phyloP scores from a whole-genome alignment of 2,329 filamentous ascomycete species.

The Diaporthe vaccinii region DNA sequence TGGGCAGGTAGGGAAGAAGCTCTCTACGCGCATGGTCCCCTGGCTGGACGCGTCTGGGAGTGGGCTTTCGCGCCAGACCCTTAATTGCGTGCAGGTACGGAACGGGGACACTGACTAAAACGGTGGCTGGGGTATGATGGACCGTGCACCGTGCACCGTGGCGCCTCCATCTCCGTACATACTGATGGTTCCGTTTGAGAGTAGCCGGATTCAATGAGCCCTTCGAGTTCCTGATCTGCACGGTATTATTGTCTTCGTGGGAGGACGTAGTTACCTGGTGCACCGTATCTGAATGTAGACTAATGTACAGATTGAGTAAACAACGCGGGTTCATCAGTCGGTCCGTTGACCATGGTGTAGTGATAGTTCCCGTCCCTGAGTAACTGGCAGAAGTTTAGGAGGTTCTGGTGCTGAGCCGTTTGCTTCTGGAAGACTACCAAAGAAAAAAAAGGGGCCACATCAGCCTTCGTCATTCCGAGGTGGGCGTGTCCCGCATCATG shows the following conservation, averaged over 20 bases:
- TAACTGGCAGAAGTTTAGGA: neutral
- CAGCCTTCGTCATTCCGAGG: conserved; percentile 27
- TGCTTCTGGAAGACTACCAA: neutral
- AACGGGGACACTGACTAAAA: conserved; percentile 7
- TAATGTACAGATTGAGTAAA: too few relatives aligned
- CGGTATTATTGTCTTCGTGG: neutral
- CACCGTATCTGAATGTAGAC: neutral
- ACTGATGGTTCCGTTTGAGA: neutral
- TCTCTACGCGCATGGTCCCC: conserved; percentile 28
- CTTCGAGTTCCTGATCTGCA: neutral
- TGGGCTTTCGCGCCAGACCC: conserved; percentile 36
- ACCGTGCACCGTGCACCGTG: conserved; percentile 4
- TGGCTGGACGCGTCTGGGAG: conserved; percentile 28
- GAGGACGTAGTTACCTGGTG: neutral
- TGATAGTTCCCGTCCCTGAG: neutral
- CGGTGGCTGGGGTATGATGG: conserved; percentile 18
- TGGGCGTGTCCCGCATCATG: conserved; percentile 24
- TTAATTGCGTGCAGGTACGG: conserved; percentile 25
- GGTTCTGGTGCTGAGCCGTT: neutral
- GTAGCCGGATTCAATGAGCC: neutral
- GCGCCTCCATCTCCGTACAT: conserved; percentile 3
- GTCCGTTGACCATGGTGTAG: neutral
- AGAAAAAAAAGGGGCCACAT: conserved; percentile 20
- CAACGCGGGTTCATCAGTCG: neutral
- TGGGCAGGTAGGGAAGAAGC: conserved; percentile 31